Percentiles rank a stretch among this genome's conserved stretches.
Conservation (phyloP, 164 flowering plant genomes). For the Vitis amurensis region DNA sequence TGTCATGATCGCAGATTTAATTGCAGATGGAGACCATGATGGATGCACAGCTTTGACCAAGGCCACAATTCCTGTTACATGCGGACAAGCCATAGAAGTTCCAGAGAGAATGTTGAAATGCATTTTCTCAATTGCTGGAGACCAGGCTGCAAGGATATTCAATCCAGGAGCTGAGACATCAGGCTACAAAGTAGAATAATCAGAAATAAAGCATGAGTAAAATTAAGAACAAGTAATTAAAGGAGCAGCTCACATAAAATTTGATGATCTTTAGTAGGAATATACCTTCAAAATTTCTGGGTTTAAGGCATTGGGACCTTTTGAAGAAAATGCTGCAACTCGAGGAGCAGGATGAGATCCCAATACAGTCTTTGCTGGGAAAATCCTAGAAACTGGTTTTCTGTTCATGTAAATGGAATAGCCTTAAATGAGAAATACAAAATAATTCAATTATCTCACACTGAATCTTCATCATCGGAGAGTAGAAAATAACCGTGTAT, state of each 20-base stretch:
- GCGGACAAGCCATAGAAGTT: slow-evolving; percentile 92
- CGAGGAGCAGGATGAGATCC: slow-evolving; percentile 70
- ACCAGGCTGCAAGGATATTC: slow-evolving; percentile 87
- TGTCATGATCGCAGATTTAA: slow-evolving; percentile 86
- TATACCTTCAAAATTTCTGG: slow-evolving; percentile 79
- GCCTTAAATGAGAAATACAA: slow-evolving; percentile 7
- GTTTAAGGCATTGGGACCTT: slow-evolving; percentile 71
- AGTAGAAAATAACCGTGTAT: slow-evolving; percentile 43
- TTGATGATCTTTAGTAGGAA: not conserved
- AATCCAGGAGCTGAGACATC: slow-evolving; percentile 82
- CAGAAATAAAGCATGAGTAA: not conserved
- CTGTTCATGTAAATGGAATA: slow-evolving; percentile 29
- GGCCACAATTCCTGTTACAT: slow-evolving; percentile 70
- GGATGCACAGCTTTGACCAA: slow-evolving; percentile 71
- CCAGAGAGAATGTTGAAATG: slow-evolving; percentile 78
- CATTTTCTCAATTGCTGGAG: slow-evolving; percentile 59
- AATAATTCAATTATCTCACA: not conserved
- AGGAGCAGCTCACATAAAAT: not conserved
- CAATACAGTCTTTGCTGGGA: slow-evolving; percentile 56
- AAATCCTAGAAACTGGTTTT: slow-evolving; percentile 46
- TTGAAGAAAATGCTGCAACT: slow-evolving; percentile 76
- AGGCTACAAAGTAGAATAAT: slow-evolving; percentile 48
- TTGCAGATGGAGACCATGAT: slow-evolving; percentile 80
- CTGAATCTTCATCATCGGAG: not conserved
- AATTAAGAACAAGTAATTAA: not conserved